These are phyloP conservation scores for Pelargonium myrrhifolium DNA, from an alignment of 441 rosid species.

Conservation along the genomic window DNA sequence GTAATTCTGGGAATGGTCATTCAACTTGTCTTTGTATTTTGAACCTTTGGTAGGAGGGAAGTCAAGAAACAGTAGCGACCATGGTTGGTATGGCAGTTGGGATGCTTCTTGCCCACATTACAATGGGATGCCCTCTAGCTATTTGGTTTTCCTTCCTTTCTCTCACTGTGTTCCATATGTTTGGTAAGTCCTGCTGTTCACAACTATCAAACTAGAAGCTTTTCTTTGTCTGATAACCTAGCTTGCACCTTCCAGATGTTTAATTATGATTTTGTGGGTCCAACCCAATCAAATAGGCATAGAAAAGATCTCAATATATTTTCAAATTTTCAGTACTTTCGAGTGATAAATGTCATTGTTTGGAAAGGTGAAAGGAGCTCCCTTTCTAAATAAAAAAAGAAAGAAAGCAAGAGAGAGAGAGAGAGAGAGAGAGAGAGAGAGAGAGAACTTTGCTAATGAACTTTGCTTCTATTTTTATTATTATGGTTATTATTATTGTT, in stretches of 20 bases:
- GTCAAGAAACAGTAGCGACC: constrained; percentile 92
- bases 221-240: not conserved
- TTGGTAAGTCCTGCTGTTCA: constrained; percentile 50
- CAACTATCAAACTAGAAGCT: not conserved
- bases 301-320: too few species aligned
- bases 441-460: too few species aligned
- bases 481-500: too few species aligned
- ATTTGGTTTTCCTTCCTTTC: constrained; percentile 80
- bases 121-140: constrained; percentile 58
- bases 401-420: too few species aligned
- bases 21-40: not conserved
- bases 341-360: too few species aligned
- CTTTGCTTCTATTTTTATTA: not conserved
- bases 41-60: constrained; percentile 59
- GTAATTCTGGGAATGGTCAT: not conserved
- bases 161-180: constrained; percentile 82
- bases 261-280: too few species aligned
- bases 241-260: not conserved
- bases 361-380: too few species aligned
- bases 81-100: constrained; percentile 93
- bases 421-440: too few species aligned
- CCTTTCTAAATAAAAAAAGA: too few species aligned
- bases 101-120: constrained; percentile 74
- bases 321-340: too few species aligned
- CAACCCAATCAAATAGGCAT: too few species aligned